phyloP scores from a whole-genome alignment of 1,284 basidiomycete genomes.

The Blastosporella zonata region DNA sequence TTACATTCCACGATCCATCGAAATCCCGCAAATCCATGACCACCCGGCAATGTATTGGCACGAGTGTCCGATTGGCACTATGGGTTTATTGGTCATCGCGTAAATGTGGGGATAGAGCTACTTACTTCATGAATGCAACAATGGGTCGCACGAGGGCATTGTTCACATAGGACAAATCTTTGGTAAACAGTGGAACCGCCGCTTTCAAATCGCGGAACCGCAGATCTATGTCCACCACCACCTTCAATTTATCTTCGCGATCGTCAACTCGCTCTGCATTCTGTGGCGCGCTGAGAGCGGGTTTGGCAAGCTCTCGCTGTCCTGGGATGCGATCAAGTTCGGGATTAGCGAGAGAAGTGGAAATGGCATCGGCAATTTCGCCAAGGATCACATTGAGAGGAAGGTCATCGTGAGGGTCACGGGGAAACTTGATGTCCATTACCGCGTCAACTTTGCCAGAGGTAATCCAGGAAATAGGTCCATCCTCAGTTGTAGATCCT shows the following conservation, averaged over 20 bases:
- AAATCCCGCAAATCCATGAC: conserved; percentile 79
- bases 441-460: conserved; percentile 97
- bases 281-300: conserved; percentile 77
- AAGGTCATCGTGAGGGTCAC: conserved; percentile 71
- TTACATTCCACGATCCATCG: conserved; percentile 87
- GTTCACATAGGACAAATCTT: conserved; percentile 87
- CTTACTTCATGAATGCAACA: conserved; percentile 96
- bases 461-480: conserved; percentile 95
- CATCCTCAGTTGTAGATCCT: conserved; percentile 76
- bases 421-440: conserved; percentile 96
- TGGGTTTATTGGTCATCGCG: conserved; percentile 4
- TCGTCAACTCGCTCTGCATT: conserved; percentile 30
- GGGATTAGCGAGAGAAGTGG: conserved; percentile 44
- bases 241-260: conserved; percentile 43
- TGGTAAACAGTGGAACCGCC: conserved; percentile 87
- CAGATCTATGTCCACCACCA: conserved; percentile 92
- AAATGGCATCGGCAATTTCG: conserved; percentile 88
- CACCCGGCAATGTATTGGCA: conserved; percentile 88
- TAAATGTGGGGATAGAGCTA: conserved; percentile 2
- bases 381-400: conserved; percentile 87
- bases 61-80: conserved; percentile 86
- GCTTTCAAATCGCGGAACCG: conserved; percentile 97
- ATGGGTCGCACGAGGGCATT: conserved; percentile 96
- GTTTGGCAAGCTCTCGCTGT: conserved; percentile 83
- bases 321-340: conserved; percentile 80